Conservation (phyloP, 768 basidiomycete genomes). For the Naganishia antarctica region DNA sequence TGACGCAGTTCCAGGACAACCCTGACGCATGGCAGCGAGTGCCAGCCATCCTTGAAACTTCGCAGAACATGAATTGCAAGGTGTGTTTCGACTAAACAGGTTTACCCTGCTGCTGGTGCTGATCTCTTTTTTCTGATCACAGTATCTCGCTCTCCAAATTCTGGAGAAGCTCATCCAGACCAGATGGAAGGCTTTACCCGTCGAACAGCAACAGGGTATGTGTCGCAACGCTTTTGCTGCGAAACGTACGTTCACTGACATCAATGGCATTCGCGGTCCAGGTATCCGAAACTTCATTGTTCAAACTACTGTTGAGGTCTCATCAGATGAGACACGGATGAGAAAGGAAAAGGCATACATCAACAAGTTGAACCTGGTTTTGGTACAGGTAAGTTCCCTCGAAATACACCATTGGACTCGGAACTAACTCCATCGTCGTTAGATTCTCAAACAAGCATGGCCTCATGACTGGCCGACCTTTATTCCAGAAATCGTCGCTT, state of each 20-base stretch:
- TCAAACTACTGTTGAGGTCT: slow-evolving; percentile 82
- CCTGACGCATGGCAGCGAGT: slow-evolving; percentile 97
- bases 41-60: slow-evolving; percentile 82
- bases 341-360: slow-evolving; percentile 76
- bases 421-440: not conserved
- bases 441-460: slow-evolving; percentile 99
- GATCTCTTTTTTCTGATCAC: slow-evolving; percentile 23
- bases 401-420: no score
- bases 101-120: not conserved
- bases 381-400: slow-evolving; percentile 69
- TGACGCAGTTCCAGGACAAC: slow-evolving; percentile 93
- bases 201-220: slow-evolving; percentile 82
- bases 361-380: slow-evolving; percentile 92
- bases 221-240: slow-evolving; percentile 24
- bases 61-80: slow-evolving; percentile 75
- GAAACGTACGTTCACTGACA: slow-evolving; percentile 8
- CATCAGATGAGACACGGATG: slow-evolving; percentile 81
- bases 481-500: slow-evolving; percentile 93
- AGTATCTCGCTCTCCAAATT: slow-evolving; percentile 97
- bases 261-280: slow-evolving; percentile 39
- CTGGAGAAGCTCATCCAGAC: slow-evolving; percentile 91
- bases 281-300: slow-evolving; percentile 97
- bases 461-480: slow-evolving; percentile 98
- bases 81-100: slow-evolving; percentile 33
- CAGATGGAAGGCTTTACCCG: slow-evolving; percentile 91